Percentiles rank a stretch among this genome's conserved stretches.
Evolutionary conservation across 495 filamentous ascomycete species (phyloP).

Genomic region (Pyrenula aspistea): DNA sequence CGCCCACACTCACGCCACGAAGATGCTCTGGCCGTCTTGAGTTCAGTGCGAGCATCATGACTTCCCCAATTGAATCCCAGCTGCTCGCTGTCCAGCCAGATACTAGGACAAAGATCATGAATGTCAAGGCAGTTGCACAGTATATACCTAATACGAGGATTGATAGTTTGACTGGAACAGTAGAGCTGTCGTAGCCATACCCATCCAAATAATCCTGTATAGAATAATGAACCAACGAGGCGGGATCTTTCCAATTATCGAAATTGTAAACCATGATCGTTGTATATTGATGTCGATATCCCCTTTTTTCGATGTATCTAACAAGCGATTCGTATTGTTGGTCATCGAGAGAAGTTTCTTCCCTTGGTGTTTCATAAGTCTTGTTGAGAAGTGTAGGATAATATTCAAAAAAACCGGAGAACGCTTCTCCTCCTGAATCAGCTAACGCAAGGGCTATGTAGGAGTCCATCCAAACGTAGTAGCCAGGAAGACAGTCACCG

Average conservation of each 20-base stretch:
- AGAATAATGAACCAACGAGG: background rate
- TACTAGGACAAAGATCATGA: background rate
- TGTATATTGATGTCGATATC: background rate
- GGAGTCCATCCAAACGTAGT: background rate
- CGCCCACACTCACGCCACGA: background rate
- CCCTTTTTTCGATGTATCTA: background rate
- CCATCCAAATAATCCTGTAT: background rate
- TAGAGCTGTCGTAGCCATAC: conserved; percentile 1
- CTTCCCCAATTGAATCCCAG: background rate
- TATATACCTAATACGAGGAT: background rate
- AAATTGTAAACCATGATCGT: background rate
- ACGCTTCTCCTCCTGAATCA: background rate
- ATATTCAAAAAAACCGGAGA: background rate
- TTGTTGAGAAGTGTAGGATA: background rate
- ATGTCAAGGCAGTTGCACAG: background rate
- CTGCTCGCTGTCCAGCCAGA: background rate
- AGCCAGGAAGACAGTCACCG: background rate
- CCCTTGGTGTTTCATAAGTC: background rate
- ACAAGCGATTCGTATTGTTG: background rate
- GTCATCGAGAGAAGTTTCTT: background rate
- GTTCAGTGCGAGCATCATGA: background rate
- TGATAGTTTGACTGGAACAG: background rate
- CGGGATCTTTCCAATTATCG: background rate
- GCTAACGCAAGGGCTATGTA: background rate
- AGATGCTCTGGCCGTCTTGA: background rate